A percentile compares a stretch with the other conserved stretches of the same genome.
Evolutionary conservation across 1,284 basidiomycete genomes (phyloP).

Genomic region (Mycena sp.): DNA sequence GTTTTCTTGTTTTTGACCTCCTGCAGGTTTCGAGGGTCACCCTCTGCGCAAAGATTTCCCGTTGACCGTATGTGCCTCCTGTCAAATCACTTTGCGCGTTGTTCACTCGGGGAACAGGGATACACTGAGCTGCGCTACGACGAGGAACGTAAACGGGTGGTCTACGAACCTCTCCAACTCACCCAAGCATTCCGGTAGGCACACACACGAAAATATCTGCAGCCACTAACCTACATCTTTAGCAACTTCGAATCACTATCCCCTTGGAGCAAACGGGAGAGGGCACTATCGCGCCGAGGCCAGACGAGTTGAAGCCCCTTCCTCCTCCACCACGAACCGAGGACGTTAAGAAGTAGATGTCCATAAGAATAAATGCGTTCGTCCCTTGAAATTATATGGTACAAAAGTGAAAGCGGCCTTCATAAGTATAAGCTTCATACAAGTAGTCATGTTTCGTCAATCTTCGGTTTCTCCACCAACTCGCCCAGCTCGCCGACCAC

Average conservation of each 20-base stretch:
- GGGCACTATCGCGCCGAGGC: constrained; percentile 77
- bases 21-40: constrained; percentile 95
- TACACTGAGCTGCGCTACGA: constrained; percentile 99
- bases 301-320: constrained; percentile 75
- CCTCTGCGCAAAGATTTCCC: constrained; percentile 99
- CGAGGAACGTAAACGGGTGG: constrained; percentile 98
- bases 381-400: constrained; percentile 21
- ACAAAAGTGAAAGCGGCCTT: constrained; percentile 13
- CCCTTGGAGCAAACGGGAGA: constrained; percentile 97
- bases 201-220: not conserved
- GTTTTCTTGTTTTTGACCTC: constrained; percentile 10
- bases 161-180: constrained; percentile 97
- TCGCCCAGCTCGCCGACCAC: constrained; percentile 38
- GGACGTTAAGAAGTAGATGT: constrained; percentile 70
- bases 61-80: constrained; percentile 75
- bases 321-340: constrained; percentile 70
- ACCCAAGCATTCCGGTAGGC: constrained; percentile 96
- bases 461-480: constrained; percentile 37
- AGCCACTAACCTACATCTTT: not conserved
- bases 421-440: constrained; percentile 22
- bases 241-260: constrained; percentile 95
- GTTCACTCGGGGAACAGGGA: constrained; percentile 59
- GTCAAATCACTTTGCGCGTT: constrained; percentile 7
- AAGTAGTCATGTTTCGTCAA: constrained; percentile 26
- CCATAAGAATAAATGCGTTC: constrained; percentile 25